A percentile compares a stretch with the other conserved stretches of the same genome.
Evolutionary conservation across 441 rosid species (phyloP).

Genomic region (Breynia disticha): DNA sequence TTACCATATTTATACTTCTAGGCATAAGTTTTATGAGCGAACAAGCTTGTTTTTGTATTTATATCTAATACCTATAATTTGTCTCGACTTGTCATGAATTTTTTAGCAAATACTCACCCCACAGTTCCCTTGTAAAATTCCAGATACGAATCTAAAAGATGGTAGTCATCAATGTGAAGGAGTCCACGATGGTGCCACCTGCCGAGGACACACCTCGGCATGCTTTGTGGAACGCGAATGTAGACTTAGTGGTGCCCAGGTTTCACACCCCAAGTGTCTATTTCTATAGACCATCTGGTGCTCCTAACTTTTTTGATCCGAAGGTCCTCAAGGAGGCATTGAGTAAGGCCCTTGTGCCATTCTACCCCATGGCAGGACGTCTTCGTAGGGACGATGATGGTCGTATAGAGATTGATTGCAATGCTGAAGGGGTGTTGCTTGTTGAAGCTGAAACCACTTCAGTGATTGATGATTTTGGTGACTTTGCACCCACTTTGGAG

Average conservation of each 20-base stretch:
- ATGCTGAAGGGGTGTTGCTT: constrained; percentile 69
- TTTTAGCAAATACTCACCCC: background rate
- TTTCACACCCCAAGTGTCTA: constrained; percentile 94
- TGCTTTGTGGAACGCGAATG: constrained; percentile 71
- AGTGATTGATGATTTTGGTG: constrained; percentile 65
- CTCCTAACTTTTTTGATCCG: constrained; percentile 55
- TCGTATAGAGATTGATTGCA: constrained; percentile 78
- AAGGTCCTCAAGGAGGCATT: constrained; percentile 52
- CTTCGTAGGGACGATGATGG: constrained; percentile 77
- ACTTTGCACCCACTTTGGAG: constrained; percentile 77
- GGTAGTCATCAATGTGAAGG: constrained; percentile 55
- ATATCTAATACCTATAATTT: too few species aligned
- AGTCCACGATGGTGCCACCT: constrained; percentile 66
- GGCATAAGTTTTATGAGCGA: too few species aligned
- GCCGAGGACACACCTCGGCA: constrained; percentile 46
- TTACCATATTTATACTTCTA: too few species aligned
- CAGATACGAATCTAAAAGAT: background rate
- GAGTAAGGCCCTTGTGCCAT: constrained; percentile 63
- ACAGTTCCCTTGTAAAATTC: background rate
- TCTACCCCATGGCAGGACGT: constrained; percentile 93
- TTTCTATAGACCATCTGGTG: constrained; percentile 62
- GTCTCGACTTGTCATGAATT: background rate
- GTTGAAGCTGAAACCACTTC: constrained; percentile 66
- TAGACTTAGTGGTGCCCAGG: constrained; percentile 81
- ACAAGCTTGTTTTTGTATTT: too few species aligned